phyloP scores from a whole-genome alignment of 2,329 filamentous ascomycete species.

The Ciborinia camelliae region DNA sequence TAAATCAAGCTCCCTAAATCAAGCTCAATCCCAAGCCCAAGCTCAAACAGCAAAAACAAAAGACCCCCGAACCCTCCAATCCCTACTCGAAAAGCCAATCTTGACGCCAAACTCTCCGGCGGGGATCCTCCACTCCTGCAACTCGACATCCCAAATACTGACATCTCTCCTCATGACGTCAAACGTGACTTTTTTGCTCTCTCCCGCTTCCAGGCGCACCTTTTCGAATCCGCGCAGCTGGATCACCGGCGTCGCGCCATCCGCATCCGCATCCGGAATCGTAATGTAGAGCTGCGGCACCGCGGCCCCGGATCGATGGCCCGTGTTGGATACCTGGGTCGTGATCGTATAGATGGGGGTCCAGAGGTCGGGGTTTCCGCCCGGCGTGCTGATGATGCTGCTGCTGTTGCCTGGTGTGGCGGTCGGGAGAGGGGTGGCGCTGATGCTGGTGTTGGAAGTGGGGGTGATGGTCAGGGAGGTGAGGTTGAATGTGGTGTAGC shows the following conservation, averaged over 20 bases:
- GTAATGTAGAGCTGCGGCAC: slow-evolving; percentile 40
- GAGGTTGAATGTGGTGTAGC: slow-evolving; percentile 69
- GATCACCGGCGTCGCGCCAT: slow-evolving; percentile 42
- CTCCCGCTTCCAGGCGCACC: slow-evolving; percentile 65
- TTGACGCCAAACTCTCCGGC: slow-evolving; percentile 24
- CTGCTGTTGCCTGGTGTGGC: slow-evolving; percentile 39
- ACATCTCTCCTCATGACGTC: slow-evolving; percentile 75
- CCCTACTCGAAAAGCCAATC: slow-evolving; percentile 29
- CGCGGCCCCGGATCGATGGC: slow-evolving; percentile 37
- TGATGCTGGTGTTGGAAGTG: slow-evolving; percentile 36
- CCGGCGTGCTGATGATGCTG: slow-evolving; percentile 42
- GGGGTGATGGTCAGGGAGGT: slow-evolving; percentile 36
- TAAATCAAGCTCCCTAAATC: too few relatives aligned
- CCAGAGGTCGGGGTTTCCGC: slow-evolving; percentile 55
- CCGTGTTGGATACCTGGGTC: slow-evolving; percentile 52
- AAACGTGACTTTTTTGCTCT: slow-evolving; percentile 60
- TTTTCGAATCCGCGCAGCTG: slow-evolving; percentile 77
- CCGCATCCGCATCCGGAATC: background rate
- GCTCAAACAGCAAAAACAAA: too few relatives aligned
- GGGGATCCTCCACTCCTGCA: slow-evolving; percentile 71
- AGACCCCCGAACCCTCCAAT: slow-evolving; percentile 24
- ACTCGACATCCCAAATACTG: slow-evolving; percentile 74
- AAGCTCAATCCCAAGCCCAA: too few relatives aligned
- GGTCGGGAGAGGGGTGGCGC: slow-evolving; percentile 37
- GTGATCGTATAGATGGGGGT: slow-evolving; percentile 48